Evolutionary conservation across 2,329 filamentous ascomycete species (phyloP).

Genomic region (Verticillium nonalfalfae): DNA sequence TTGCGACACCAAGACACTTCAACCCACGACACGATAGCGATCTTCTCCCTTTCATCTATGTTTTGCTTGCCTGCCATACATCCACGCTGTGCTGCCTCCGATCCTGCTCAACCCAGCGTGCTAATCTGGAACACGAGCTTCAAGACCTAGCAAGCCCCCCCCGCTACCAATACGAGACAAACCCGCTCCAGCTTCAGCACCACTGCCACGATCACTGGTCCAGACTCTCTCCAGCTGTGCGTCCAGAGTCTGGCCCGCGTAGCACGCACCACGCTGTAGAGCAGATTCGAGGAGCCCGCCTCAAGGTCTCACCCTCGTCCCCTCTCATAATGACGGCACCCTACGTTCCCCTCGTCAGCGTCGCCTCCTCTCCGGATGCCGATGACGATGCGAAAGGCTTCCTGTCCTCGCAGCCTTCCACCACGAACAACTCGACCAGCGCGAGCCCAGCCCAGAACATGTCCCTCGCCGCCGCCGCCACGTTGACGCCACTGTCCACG

Average conservation of each 20-base stretch:
- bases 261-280: neutral
- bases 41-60: neutral
- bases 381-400: constrained; percentile 6
- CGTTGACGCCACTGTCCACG: constrained; percentile 24
- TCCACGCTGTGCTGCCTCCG: neutral
- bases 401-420: constrained; percentile 3
- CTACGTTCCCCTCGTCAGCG: neutral
- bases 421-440: constrained; percentile 11
- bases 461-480: constrained; percentile 15
- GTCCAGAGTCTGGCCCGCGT: neutral
- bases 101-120: neutral
- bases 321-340: constrained; percentile 3
- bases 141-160: neutral
- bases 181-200: neutral
- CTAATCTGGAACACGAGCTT: neutral
- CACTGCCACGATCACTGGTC: neutral
- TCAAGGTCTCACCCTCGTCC: neutral
- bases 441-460: constrained; percentile 12
- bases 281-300: neutral
- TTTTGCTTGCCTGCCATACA: neutral
- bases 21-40: neutral
- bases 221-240: neutral
- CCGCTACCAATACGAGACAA: neutral
- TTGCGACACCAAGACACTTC: no score
- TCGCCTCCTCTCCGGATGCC: neutral